phyloP scores from a whole-genome alignment of 805 yeast species.

The Debaryomyces hansenii region DNA sequence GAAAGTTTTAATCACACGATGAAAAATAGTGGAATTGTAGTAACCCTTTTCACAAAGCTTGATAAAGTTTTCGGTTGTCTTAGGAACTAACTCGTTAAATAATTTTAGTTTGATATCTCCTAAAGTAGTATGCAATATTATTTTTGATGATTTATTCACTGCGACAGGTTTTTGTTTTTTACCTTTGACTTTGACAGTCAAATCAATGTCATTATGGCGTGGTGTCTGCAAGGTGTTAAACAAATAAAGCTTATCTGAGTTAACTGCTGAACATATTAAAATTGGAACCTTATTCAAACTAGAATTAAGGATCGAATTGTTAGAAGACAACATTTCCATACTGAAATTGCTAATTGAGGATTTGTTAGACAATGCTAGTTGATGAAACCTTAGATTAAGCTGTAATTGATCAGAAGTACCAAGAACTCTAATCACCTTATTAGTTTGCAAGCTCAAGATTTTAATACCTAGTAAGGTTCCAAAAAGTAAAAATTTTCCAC shows the following conservation, averaged over 20 bases:
- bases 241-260: constrained; percentile 10
- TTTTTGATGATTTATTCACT: constrained; percentile 3
- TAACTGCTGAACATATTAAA: constrained; percentile 11
- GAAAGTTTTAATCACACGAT: constrained; percentile 22
- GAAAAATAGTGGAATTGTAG: constrained; percentile 35
- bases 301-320: constrained; percentile 15
- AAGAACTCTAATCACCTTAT: constrained; percentile 6
- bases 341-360: constrained; percentile 8
- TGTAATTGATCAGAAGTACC: constrained; percentile 12
- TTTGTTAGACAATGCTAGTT: constrained; percentile 11
- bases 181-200: constrained; percentile 2
- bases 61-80: constrained; percentile 43
- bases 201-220: constrained; percentile 7
- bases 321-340: constrained; percentile 15
- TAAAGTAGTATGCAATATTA: constrained; percentile 32
- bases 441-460: constrained; percentile 8
- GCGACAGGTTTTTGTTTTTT: background rate
- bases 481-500: constrained; percentile 8
- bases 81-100: constrained; percentile 36
- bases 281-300: constrained; percentile 11
- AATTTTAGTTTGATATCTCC: constrained; percentile 44
- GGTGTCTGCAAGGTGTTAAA: constrained; percentile 6
- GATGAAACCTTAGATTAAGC: constrained; percentile 6
- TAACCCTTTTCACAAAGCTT: constrained; percentile 33
- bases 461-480: constrained; percentile 11